These are phyloP conservation scores for Neurospora sp. DNA, from an alignment of 495 filamentous ascomycete species.

Conservation along the genomic window DNA sequence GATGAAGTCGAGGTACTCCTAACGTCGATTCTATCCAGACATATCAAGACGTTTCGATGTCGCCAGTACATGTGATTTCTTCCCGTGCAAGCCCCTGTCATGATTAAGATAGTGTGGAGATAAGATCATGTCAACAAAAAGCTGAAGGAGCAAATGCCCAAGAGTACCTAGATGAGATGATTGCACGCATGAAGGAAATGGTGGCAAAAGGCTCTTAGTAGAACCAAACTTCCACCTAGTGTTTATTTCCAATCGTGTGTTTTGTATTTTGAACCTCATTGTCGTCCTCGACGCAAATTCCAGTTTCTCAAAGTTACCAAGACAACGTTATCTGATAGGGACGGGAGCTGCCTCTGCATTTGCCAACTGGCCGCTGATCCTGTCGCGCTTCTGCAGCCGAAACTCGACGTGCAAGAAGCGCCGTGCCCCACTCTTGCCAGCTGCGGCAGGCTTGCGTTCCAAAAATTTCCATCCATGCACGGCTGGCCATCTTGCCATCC, in stretches of 20 bases:
- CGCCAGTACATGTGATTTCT: not conserved
- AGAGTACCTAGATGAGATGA: not conserved
- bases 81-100: not conserved
- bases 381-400: not conserved
- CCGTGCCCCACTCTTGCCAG: slow-evolving; percentile 5
- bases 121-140: not conserved
- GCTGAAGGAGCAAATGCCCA: not conserved
- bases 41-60: not conserved
- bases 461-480: slow-evolving; percentile 11
- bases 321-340: not conserved
- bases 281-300: not conserved
- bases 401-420: not conserved
- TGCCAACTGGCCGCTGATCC: not conserved
- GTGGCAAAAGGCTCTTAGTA: not conserved
- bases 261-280: not conserved
- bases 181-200: not conserved
- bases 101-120: not conserved
- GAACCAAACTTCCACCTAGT: not conserved
- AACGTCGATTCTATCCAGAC: not conserved
- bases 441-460: slow-evolving; percentile 6
- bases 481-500: not conserved
- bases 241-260: not conserved
- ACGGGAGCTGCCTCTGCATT: not conserved
- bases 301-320: not conserved
- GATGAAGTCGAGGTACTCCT: not conserved